Evolutionary conservation across 2,329 filamentous ascomycete genomes (phyloP).

Genomic region (Botrytis porri): DNA sequence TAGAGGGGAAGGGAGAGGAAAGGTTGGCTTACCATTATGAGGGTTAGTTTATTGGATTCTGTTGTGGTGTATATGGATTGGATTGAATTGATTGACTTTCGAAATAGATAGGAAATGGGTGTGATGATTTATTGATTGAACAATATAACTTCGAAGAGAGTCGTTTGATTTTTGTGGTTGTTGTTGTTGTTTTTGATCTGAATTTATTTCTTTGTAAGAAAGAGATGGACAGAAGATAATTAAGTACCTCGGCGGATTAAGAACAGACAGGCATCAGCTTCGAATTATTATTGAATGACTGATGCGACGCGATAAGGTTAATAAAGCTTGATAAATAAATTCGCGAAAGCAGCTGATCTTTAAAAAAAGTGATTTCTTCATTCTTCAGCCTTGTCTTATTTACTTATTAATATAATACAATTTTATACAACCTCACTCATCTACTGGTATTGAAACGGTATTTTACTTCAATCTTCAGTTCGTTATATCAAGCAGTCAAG

Average conservation of each 20-base stretch:
- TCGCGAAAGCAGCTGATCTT: conserved; percentile 15
- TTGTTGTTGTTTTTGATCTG: neutral
- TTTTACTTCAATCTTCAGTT: neutral
- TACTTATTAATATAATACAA: neutral
- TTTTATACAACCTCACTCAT: neutral
- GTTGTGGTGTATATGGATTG: neutral
- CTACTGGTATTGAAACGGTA: neutral
- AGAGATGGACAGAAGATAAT: too few relatives aligned
- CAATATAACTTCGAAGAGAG: neutral
- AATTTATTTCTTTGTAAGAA: neutral
- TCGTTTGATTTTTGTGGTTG: neutral
- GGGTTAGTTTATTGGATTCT: neutral
- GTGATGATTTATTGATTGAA: too few relatives aligned
- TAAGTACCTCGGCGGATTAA: neutral
- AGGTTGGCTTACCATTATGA: conserved; percentile 6
- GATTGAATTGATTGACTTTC: too few relatives aligned
- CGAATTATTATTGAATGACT: neutral
- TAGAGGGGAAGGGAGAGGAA: neutral
- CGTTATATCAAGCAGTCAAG: neutral
- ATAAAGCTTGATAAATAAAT: too few relatives aligned
- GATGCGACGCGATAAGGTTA: conserved; percentile 2
- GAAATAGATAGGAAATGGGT: neutral
- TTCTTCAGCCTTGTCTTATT: neutral
- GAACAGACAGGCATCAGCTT: neutral
- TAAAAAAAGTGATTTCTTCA: neutral